Percentiles rank a stretch among this genome's conserved stretches.
Conservation (phyloP, 805 yeast genomes). For the Trichomonascus vanleenenianus region DNA sequence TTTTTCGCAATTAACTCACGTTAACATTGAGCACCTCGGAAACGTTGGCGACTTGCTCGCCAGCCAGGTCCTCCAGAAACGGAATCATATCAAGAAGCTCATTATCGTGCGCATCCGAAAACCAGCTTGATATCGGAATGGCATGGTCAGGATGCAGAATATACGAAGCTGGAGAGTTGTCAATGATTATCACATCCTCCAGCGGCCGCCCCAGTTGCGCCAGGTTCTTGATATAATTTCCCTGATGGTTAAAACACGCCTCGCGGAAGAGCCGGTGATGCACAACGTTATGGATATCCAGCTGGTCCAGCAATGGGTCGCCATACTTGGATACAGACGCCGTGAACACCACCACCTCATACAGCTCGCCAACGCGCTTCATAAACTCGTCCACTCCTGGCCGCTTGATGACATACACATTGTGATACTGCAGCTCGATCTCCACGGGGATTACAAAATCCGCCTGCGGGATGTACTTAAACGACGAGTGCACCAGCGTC, state of each 20-base stretch:
- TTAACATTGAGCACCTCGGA: slow-evolving; percentile 72
- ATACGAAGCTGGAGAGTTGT: slow-evolving; percentile 97
- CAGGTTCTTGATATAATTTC: slow-evolving; percentile 88
- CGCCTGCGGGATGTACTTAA: slow-evolving; percentile 83
- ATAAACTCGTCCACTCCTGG: slow-evolving; percentile 97
- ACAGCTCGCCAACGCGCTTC: slow-evolving; percentile 71
- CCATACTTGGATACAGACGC: slow-evolving; percentile 95
- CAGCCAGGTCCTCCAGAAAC: slow-evolving; percentile 74
- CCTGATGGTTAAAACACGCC: slow-evolving; percentile 87
- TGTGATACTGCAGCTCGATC: slow-evolving; percentile 85
- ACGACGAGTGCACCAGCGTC: slow-evolving; percentile 91
- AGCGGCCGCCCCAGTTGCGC: slow-evolving; percentile 93
- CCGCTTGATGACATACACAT: slow-evolving; percentile 91
- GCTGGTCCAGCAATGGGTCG: slow-evolving; percentile 84
- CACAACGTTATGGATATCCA: slow-evolving; percentile 66
- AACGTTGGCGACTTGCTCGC: slow-evolving; percentile 70
- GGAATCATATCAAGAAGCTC: slow-evolving; percentile 90
- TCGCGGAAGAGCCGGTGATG: slow-evolving; percentile 94
- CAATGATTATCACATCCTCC: slow-evolving; percentile 77
- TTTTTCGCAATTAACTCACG: slow-evolving; percentile 8
- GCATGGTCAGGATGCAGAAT: slow-evolving; percentile 97
- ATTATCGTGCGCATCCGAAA: slow-evolving; percentile 94
- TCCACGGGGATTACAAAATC: slow-evolving; percentile 98
- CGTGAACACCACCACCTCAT: slow-evolving; percentile 94
- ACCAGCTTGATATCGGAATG: slow-evolving; percentile 96